Evolutionary conservation across 768 basidiomycete genomes (phyloP).

Genomic region (Tubosaeta sp.): DNA sequence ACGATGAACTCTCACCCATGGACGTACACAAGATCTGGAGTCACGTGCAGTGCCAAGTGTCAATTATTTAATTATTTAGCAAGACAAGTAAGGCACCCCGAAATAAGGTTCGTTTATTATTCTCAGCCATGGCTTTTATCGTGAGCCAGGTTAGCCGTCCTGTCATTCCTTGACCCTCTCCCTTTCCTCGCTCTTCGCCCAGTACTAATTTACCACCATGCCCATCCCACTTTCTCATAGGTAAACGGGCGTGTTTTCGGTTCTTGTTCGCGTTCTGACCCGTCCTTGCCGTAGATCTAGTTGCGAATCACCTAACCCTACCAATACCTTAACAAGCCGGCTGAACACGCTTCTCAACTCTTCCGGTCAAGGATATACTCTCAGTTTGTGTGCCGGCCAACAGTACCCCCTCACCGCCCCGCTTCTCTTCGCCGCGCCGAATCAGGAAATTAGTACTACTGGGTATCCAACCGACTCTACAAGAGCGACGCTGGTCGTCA

Average conservation of each 20-base stretch:
- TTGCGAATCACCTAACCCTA: conserved; percentile 48
- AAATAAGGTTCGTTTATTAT: not conserved
- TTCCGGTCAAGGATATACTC: conserved; percentile 60
- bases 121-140: not conserved
- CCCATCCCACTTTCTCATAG: conserved; percentile 1
- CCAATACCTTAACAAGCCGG: conserved; percentile 58
- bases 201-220: conserved; percentile 10
- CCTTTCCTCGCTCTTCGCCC: not conserved
- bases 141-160: not conserved
- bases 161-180: not conserved
- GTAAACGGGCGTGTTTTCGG: conserved; percentile 2
- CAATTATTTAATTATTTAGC: not conserved
- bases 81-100: not conserved
- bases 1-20: conserved; percentile 18
- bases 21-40: not conserved
- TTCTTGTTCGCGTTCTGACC: conserved; percentile 2
- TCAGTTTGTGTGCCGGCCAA: conserved; percentile 60
- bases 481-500: conserved; percentile 68
- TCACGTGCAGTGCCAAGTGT: not conserved
- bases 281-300: not conserved
- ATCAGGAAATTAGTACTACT: conserved; percentile 79
- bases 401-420: conserved; percentile 64
- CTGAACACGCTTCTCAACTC: conserved; percentile 62
- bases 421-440: conserved; percentile 57
- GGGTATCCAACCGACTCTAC: conserved; percentile 68